Percentiles rank a stretch among this genome's conserved stretches.
phyloP scores from a whole-genome alignment of 1,139 yeast species.

The Candida tunisiensis region DNA sequence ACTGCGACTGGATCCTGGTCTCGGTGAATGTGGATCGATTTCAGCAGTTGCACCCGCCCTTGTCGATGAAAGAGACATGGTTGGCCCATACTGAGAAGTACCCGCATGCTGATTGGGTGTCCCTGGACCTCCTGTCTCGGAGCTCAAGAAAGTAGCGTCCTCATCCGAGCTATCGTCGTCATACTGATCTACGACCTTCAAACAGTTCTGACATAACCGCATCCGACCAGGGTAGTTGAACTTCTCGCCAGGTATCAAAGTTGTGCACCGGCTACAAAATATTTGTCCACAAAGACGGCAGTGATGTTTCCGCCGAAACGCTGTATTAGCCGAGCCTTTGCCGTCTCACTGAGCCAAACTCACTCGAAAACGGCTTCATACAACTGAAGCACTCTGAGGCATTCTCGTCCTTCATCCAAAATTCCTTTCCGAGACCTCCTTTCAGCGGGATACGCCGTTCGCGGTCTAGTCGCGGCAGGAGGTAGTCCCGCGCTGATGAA shows the following conservation, averaged over 20 bases:
- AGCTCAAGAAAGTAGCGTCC: conserved; percentile 1
- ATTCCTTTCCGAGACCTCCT: conserved; percentile 29
- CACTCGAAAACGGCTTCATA: conserved; percentile 44
- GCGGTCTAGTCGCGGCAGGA: neutral
- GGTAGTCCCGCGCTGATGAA: neutral
- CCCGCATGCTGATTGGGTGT: too few species aligned
- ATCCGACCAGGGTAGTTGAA: conserved; percentile 55
- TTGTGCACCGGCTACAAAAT: conserved; percentile 78
- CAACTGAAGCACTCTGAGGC: conserved; percentile 72
- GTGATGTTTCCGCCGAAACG: conserved; percentile 83
- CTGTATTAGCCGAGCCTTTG: conserved; percentile 4
- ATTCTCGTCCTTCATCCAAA: conserved; percentile 87
- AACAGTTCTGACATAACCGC: conserved; percentile 69
- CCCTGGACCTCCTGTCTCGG: too few species aligned
- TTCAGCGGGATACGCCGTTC: neutral
- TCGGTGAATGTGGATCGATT: too few species aligned
- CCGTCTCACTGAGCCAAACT: too few species aligned
- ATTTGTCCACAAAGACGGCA: conserved; percentile 94
- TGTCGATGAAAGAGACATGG: too few species aligned
- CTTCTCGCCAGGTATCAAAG: conserved; percentile 57
- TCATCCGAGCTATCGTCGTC: conserved; percentile 9
- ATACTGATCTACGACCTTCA: conserved; percentile 37
- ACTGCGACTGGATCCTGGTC: too few species aligned
- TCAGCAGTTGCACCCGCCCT: too few species aligned
- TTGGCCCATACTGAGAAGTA: too few species aligned